phyloP scores from a whole-genome alignment of 2,329 filamentous ascomycete genomes.

The Colletotrichum sp. region DNA sequence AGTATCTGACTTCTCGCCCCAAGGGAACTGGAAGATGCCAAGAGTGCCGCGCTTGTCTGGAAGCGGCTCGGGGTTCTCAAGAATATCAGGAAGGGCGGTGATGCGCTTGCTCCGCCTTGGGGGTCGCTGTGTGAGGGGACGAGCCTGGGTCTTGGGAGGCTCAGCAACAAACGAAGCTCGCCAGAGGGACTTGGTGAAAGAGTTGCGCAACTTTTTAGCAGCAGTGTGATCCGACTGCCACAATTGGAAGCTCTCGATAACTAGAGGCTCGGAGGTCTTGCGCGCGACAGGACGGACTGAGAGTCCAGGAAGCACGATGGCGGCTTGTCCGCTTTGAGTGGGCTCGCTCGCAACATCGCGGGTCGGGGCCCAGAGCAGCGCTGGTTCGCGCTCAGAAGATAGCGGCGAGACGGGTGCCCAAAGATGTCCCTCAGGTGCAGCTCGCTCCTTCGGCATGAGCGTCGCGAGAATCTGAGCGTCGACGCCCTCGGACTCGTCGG shows the following conservation, averaged over 20 bases:
- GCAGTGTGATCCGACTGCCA: slow-evolving; percentile 38
- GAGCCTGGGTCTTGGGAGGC: slow-evolving; percentile 33
- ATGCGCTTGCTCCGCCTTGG: slow-evolving; percentile 60
- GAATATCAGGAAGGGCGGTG: slow-evolving; percentile 66
- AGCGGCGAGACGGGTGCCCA: slow-evolving; percentile 12
- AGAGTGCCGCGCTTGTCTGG: slow-evolving; percentile 63
- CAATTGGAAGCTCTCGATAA: slow-evolving; percentile 40
- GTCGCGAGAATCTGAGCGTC: slow-evolving; percentile 29
- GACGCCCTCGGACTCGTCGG: slow-evolving; percentile 47
- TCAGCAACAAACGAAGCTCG: slow-evolving; percentile 15
- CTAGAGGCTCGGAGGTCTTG: slow-evolving; percentile 36
- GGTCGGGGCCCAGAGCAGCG: slow-evolving; percentile 5
- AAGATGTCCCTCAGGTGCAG: background rate
- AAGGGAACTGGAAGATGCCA: slow-evolving; percentile 70
- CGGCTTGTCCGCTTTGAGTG: background rate
- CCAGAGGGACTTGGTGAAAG: slow-evolving; percentile 34
- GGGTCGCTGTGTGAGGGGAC: slow-evolving; percentile 57
- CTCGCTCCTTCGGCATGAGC: slow-evolving; percentile 19
- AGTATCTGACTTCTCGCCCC: slow-evolving; percentile 67
- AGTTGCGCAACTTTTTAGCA: slow-evolving; percentile 23
- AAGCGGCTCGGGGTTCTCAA: slow-evolving; percentile 66
- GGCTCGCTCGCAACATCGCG: background rate
- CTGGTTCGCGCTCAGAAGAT: slow-evolving; percentile 6
- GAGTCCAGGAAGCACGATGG: slow-evolving; percentile 29
- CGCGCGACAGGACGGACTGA: slow-evolving; percentile 39